phyloP scores from a whole-genome alignment of 129 eudicot genomes.

The Tagetes patula region DNA sequence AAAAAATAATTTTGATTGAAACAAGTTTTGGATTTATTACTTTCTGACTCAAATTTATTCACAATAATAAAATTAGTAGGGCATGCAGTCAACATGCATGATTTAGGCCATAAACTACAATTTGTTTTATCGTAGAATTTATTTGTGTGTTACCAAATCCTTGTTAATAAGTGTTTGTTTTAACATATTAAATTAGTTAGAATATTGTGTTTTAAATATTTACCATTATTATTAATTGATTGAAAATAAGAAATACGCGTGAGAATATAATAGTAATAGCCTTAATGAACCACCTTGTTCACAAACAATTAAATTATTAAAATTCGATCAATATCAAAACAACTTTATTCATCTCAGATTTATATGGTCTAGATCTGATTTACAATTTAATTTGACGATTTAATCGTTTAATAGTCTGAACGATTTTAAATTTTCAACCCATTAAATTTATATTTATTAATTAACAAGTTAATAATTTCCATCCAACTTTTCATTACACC shows the following conservation, averaged over 20 bases:
- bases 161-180: conserved; percentile 12
- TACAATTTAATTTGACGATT: neutral
- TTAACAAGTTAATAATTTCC: no score
- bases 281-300: neutral
- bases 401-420: neutral
- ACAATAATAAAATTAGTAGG: neutral
- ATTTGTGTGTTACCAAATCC: conserved; percentile 1
- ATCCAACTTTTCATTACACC: no score
- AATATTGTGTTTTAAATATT: neutral
- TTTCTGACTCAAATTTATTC: neutral
- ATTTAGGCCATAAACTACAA: neutral
- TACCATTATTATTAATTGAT: neutral
- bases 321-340: no score
- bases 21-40: conserved; percentile 3
- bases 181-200: neutral
- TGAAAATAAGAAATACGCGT: neutral
- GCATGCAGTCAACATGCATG: conserved; percentile 5
- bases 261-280: neutral
- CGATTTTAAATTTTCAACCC: neutral
- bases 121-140: neutral
- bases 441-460: no score
- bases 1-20: neutral
- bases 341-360: no score
- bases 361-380: no score
- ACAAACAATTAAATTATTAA: no score